Conservation (phyloP, 1,284 basidiomycete species). For the Apiotrichum gamsii region DNA sequence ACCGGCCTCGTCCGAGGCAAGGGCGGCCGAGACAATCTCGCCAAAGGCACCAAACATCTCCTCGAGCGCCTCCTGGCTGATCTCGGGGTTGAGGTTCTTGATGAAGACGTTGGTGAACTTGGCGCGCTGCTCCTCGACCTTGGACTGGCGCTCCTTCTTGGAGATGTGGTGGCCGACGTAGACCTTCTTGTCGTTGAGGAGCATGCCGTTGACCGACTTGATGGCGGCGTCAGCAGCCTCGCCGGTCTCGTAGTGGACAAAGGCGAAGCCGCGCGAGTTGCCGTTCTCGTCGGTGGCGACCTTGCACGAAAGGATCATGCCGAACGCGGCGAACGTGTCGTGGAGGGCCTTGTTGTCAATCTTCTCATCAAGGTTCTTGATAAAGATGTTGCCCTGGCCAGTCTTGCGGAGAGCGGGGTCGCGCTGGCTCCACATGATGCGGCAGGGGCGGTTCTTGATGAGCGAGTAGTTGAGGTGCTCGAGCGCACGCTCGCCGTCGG, state of each 20-base stretch:
- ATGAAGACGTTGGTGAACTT: conserved; percentile 98
- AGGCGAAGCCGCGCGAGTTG: conserved; percentile 83
- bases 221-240: conserved; percentile 95
- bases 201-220: conserved; percentile 98
- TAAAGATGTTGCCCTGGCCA: conserved; percentile 99
- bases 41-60: conserved; percentile 77
- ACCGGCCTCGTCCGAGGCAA: conserved; percentile 77
- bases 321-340: conserved; percentile 98
- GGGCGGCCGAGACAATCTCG: conserved; percentile 78
- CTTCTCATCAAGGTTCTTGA: conserved; percentile 97
- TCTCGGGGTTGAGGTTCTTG: conserved; percentile 87
- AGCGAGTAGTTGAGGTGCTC: conserved; percentile 99
- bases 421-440: conserved; percentile 99
- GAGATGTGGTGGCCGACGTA: conserved; percentile 97
- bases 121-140: conserved; percentile 93
- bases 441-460: conserved; percentile 97
- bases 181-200: conserved; percentile 98
- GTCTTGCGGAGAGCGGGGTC: conserved; percentile 99
- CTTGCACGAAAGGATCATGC: conserved; percentile 98
- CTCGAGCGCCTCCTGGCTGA: conserved; percentile 81
- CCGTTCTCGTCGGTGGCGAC: conserved; percentile 92
- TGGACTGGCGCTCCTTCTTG: conserved; percentile 96
- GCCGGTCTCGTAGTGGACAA: conserved; percentile 85
- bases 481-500: conserved; percentile 96
- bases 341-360: conserved; percentile 99